Conservation (phyloP, 345 rosid species). For the Raphanus raphanistrum region DNA sequence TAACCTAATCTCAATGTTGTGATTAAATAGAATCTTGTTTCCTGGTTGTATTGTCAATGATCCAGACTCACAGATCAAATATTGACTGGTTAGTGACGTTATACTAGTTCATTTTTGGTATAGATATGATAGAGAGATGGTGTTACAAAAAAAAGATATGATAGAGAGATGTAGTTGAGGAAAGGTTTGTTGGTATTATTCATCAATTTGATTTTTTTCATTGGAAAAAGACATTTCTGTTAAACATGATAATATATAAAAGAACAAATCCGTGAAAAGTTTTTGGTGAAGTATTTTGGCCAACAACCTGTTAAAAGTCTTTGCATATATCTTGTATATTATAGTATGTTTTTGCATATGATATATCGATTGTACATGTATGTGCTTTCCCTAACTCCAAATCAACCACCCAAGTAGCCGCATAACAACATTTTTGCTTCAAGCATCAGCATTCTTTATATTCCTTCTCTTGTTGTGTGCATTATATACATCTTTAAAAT, state of each 20-base stretch:
- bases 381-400: conserved; percentile 15
- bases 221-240: conserved; percentile 17
- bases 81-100: conserved; percentile 29
- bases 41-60: neutral
- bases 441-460: conserved; percentile 20
- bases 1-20: neutral
- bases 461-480: conserved; percentile 12
- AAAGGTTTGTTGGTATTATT: conserved; percentile 1
- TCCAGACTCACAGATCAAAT: neutral
- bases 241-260: neutral
- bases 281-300: conserved; percentile 29
- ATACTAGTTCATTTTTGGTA: conserved; percentile 18
- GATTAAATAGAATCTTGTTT: neutral
- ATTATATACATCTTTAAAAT: neutral
- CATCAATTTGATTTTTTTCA: conserved; percentile 4
- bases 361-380: neutral
- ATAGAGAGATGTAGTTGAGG: conserved; percentile 9
- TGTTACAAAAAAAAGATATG: neutral
- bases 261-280: conserved; percentile 5
- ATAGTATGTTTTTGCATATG: neutral
- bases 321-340: neutral
- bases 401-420: conserved; percentile 13
- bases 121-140: neutral
- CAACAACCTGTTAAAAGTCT: conserved; percentile 22
- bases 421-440: conserved; percentile 26